Evolutionary conservation across 345 rosid genomes (phyloP).

Genomic region (Citrus sp.): DNA sequence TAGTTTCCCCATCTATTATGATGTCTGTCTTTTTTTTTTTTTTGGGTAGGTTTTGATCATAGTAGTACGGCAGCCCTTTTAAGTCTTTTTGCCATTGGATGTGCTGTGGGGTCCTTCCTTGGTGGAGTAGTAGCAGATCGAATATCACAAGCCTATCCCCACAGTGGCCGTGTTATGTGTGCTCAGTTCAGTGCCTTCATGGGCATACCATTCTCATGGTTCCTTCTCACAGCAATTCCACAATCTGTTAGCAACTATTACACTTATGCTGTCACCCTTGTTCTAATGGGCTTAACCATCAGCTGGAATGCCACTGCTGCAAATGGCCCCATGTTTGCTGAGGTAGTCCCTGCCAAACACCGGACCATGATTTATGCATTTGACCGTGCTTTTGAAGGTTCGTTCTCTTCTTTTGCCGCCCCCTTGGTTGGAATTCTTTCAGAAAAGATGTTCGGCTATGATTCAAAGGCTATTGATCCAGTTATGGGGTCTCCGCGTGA

Average conservation of each 20-base stretch:
- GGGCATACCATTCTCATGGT: slow-evolving; percentile 89
- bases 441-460: slow-evolving; percentile 77
- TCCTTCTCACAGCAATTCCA: slow-evolving; percentile 75
- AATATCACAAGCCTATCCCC: slow-evolving; percentile 52
- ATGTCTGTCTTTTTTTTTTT: neutral
- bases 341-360: slow-evolving; percentile 85
- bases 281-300: slow-evolving; percentile 82
- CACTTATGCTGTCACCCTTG: slow-evolving; percentile 54
- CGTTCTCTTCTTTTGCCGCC: slow-evolving; percentile 92
- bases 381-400: slow-evolving; percentile 88
- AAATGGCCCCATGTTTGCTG: slow-evolving; percentile 92
- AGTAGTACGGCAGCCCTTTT: slow-evolving; percentile 73
- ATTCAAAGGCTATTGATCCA: slow-evolving; percentile 64
- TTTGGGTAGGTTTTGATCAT: slow-evolving; percentile 64
- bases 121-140: slow-evolving; percentile 86
- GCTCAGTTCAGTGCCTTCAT: slow-evolving; percentile 94
- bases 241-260: slow-evolving; percentile 61
- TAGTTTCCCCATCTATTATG: neutral
- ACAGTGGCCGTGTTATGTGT: slow-evolving; percentile 83
- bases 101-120: slow-evolving; percentile 62
- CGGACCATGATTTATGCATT: slow-evolving; percentile 95
- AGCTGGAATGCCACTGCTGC: slow-evolving; percentile 92
- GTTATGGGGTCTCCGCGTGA: slow-evolving; percentile 56
- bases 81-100: slow-evolving; percentile 75
- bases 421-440: slow-evolving; percentile 94